A percentile compares a stretch with the other conserved stretches of the same genome.
Conservation (phyloP, 306 rosid species). For the Citrullus amarus region DNA sequence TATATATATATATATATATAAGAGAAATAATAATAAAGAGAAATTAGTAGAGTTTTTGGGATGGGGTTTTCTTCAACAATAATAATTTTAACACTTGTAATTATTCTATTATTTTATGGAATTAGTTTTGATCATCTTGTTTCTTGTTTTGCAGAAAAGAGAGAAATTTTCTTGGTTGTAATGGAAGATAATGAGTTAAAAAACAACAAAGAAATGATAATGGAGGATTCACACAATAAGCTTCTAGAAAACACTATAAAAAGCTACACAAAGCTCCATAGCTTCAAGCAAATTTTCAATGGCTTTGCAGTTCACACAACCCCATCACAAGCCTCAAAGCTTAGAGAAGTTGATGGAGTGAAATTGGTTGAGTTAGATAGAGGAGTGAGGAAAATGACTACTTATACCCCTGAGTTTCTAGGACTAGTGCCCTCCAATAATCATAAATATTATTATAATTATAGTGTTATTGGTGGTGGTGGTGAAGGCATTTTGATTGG, state of each 20-base stretch:
- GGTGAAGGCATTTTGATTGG: slow-evolving; percentile 74
- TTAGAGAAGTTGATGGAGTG: slow-evolving; percentile 19
- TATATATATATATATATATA: no score
- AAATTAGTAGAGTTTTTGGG: no score
- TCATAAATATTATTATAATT: no score
- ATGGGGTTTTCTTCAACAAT: neutral
- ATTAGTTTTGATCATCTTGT: neutral
- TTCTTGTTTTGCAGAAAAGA: slow-evolving; percentile 34
- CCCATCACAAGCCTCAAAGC: slow-evolving; percentile 50
- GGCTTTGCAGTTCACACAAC: slow-evolving; percentile 73
- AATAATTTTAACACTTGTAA: no score
- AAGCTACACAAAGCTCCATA: slow-evolving; percentile 58
- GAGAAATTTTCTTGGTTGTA: slow-evolving; percentile 49
- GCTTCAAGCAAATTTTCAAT: slow-evolving; percentile 55
- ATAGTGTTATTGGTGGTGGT: neutral
- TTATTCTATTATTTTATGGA: neutral
- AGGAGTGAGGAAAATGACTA: slow-evolving; percentile 42
- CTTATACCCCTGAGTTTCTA: slow-evolving; percentile 34
- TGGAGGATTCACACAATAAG: slow-evolving; percentile 46
- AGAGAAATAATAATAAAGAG: no score
- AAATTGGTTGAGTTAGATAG: slow-evolving; percentile 39
- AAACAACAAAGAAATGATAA: neutral
- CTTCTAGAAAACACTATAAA: slow-evolving; percentile 39
- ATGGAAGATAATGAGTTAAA: slow-evolving; percentile 18
- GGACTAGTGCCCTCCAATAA: slow-evolving; percentile 14